Percentiles rank a stretch among this genome's conserved stretches.
These are phyloP conservation scores for Periglandula ipomoeae DNA, from an alignment of 2,329 filamentous ascomycete genomes.

Conservation along the genomic window DNA sequence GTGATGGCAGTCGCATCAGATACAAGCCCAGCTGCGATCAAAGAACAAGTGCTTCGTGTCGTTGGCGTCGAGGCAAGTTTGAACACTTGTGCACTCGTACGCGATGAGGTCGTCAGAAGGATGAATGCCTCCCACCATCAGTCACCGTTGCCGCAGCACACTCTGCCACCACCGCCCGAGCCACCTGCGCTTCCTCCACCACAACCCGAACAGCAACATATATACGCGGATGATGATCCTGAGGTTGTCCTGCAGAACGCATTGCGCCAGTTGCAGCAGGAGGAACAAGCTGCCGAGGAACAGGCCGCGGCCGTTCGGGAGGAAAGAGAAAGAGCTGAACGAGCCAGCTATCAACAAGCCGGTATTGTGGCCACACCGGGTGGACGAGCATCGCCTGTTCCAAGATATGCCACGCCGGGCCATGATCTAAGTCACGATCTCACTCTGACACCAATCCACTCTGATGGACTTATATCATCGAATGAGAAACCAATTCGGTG, in stretches of 20 bases:
- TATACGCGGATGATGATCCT: conserved; percentile 44
- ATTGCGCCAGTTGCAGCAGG: conserved; percentile 47
- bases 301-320: conserved; percentile 45
- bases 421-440: conserved; percentile 32
- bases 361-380: conserved; percentile 24
- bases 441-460: conserved; percentile 46
- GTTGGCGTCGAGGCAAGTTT: conserved; percentile 47
- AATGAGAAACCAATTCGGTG: conserved; percentile 45
- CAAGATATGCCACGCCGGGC: conserved; percentile 24
- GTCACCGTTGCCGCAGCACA: conserved; percentile 13
- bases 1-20: conserved; percentile 50
- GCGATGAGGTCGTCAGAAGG: conserved; percentile 45
- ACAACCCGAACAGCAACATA: conserved; percentile 6
- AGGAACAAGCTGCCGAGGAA: conserved; percentile 50
- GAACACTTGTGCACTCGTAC: conserved; percentile 45
- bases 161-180: conserved; percentile 12
- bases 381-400: conserved; percentile 20
- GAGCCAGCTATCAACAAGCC: conserved; percentile 20
- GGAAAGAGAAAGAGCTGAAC: conserved; percentile 40
- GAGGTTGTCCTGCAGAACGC: conserved; percentile 52
- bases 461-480: conserved; percentile 34
- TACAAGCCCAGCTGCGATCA: conserved; percentile 50
- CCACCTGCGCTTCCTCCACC: conserved; percentile 9
- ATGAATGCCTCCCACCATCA: conserved; percentile 16
- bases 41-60: conserved; percentile 45